Base-by-base conservation (phyloP, 2,329 filamentous ascomycete species). In the Fusarium camptoceras region DNA sequence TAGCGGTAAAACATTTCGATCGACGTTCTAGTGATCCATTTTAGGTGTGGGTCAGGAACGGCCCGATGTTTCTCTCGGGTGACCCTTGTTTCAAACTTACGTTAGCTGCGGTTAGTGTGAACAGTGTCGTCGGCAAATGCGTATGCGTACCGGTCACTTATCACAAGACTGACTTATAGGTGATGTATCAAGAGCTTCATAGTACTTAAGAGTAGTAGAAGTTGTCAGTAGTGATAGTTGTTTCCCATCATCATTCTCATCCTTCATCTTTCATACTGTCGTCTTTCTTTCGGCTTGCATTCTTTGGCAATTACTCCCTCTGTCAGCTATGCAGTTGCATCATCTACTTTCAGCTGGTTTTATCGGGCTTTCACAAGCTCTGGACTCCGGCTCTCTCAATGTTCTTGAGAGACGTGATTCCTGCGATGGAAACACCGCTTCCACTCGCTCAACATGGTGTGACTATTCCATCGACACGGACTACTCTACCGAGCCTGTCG, bases 381-480 rank as follows among this genome's bases (percentile, higher is more conserved):
- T 12, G 6, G 12, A 27, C 3, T 27, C 14, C 9, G 10, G 6
- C 5, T 7, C 15, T 6, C 10, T 27, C 9, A 11, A 14, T 3
- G 14, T n/a, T 8, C 18, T 62, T 1, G 3, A 34, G 3, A 6
- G 25, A 1, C 56, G 46, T 8, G 20, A 27, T 9, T 20, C 20
- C 8, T 63, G 59, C 5, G 30, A 28, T 6, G 59, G 57, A 7
- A 63, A 63, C 16, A 62, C 57, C 1, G 41, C 59, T 6, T 63
- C 47, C 15, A 47, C 41, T n/a, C 43, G 57, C 3, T 63, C 59
- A 22, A 34, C 51, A 39, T 85, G 85, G 85, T 84, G 85, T 25
- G 78, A 85, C 44, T 84, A 83, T 64, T 82, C 82, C 50, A 79
- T 86, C 47, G 76, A 81, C 42, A 86, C 84, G 4, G 82, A 87